Conservation (phyloP, 192 early-diverging fungal species). For the Coemansia pectinata region DNA sequence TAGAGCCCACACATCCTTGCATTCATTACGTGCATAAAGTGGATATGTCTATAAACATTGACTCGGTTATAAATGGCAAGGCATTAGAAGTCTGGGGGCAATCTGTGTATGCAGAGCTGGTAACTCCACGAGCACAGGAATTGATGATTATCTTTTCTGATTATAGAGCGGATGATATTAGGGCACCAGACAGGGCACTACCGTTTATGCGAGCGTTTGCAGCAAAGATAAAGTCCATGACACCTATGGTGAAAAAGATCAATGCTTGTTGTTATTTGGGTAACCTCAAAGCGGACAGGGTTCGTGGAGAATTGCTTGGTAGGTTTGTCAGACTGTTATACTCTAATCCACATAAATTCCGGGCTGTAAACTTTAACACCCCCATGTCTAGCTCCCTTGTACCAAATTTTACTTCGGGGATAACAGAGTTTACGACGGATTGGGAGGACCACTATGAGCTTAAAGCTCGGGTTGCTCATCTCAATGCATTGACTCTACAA, state of each 20-base stretch:
- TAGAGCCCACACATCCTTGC: background rate
- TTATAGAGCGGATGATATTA: background rate
- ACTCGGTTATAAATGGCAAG: background rate
- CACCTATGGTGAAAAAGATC: background rate
- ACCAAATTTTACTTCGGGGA: constrained; percentile 1
- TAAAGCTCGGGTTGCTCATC: background rate
- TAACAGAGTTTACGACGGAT: background rate
- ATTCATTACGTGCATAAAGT: background rate
- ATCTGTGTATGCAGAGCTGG: background rate
- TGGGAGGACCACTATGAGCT: background rate
- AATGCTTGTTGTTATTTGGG: background rate
- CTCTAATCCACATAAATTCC: background rate
- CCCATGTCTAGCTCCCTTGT: background rate
- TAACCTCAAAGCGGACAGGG: background rate
- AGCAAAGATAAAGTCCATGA: background rate
- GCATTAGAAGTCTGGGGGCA: background rate
- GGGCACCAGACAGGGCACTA: background rate
- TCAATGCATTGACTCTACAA: background rate
- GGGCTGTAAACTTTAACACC: background rate
- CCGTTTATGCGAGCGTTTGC: constrained; percentile 4
- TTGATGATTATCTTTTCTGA: background rate
- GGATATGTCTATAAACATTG: background rate
- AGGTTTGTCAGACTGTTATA: constrained; percentile 1
- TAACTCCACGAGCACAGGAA: background rate
- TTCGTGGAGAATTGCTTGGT: background rate